Evolutionary conservation across 2,329 filamentous ascomycete genomes (phyloP), one percentile per base, ranked within the genome.

Genomic region (Cercospora sp.): DNA sequence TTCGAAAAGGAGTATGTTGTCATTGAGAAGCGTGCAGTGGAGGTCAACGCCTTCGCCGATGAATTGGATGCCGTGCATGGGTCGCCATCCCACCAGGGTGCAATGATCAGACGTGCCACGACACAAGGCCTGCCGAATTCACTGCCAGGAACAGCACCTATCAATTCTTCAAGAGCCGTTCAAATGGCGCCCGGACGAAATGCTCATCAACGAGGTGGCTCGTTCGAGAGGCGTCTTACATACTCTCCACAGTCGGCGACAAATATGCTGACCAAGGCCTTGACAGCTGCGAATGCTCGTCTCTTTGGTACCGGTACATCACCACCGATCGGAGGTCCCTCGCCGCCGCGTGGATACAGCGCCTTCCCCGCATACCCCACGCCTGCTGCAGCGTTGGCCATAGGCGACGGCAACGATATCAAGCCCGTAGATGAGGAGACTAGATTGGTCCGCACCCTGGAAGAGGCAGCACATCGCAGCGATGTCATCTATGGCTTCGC

Each of bases 401-500:
- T 87, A 31, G 85, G 84, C 6, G 87, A 88, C 69, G 89, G 90
- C 64, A 86, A 86, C 10, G 76, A 77, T 12, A 30, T 60, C n/a
- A 91, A 87, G 20, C 85, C 83, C 40, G 81, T 88, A 20, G 93
- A 97, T 71, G 94, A 97, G 76, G 95, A 98, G 77, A 84, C 86
- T 16, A 88, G 87, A 71, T 89, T 91, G 48, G 89, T 94, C 2
- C 90, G 93, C 75, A 86, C 88, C 55, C 93, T 98, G 66, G 94
- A 99, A 78, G 94, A 98, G 74, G 90, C 92, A 71, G 95, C 95
- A 1, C 95, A 93, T 33, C 87, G 94, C 45, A 97, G 94, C 77
- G 94, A 99, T 78, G 95, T 97, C 57, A 94, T 99, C 2, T 99
- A 94, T 78, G 94, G 94, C 3, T 98, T 99, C 80, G 95, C 95